Conservation (phyloP, 2,329 filamentous ascomycete genomes). For the Akanthomyces lecanii region DNA sequence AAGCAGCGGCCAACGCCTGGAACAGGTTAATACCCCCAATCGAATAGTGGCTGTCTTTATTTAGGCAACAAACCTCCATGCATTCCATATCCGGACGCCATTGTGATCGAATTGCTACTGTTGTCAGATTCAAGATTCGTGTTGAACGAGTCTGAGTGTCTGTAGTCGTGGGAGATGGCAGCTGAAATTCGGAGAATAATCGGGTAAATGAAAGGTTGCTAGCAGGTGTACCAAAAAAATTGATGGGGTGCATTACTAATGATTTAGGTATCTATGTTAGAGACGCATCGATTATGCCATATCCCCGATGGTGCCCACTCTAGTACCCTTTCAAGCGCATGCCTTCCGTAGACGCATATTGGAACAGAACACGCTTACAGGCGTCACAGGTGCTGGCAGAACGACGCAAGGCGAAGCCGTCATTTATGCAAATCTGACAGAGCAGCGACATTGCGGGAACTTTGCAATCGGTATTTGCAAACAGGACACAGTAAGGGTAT, state of each 20-base stretch:
- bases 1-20: conserved; percentile 76
- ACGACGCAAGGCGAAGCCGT: neutral
- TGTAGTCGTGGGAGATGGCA: neutral
- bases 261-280: neutral
- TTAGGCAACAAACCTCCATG: conserved; percentile 60
- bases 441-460: neutral
- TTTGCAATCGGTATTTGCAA: neutral
- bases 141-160: neutral
- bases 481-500: neutral
- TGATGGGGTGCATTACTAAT: too few species aligned
- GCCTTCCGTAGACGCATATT: conserved; percentile 11
- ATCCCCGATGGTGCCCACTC: neutral
- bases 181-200: neutral
- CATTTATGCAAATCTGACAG: neutral
- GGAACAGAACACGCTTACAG: conserved; percentile 1
- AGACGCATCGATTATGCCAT: neutral
- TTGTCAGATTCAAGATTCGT: neutral
- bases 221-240: neutral
- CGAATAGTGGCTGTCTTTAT: too few species aligned
- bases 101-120: conserved; percentile 33
- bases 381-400: neutral
- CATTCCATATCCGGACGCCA: conserved; percentile 82
- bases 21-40: neutral
- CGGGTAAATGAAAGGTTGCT: neutral
- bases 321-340: neutral